These are phyloP conservation scores for Camellia oleifera DNA, from an alignment of 179 eudicot species.

Conservation along the genomic window DNA sequence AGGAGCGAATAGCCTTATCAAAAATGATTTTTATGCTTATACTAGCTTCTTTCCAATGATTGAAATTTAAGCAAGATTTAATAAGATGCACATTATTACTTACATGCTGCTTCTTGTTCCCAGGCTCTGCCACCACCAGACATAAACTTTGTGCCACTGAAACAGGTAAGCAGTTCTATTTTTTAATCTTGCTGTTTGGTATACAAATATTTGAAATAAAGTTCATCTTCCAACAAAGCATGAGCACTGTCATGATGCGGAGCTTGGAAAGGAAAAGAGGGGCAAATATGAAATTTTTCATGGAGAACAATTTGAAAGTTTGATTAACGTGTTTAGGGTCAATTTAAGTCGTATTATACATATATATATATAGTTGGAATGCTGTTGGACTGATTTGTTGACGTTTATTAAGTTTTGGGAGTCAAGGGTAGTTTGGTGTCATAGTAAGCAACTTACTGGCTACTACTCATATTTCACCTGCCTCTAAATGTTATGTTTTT, in stretches of 20 bases:
- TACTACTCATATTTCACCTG: background rate
- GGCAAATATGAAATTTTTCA: no score
- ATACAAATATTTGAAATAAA: background rate
- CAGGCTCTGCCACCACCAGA: constrained; percentile 90
- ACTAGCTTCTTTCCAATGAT: background rate
- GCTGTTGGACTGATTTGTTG: no score
- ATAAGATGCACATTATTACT: background rate
- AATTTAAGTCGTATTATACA: no score
- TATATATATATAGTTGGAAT: no score
- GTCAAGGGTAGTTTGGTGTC: no score
- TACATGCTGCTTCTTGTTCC: constrained; percentile 18
- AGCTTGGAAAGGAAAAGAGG: background rate
- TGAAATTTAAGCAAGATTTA: background rate
- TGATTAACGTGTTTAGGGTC: background rate
- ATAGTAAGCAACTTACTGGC: background rate
- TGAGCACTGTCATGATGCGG: background rate
- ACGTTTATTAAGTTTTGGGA: background rate
- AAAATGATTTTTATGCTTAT: background rate
- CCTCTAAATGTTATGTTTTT: background rate
- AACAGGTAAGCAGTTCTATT: constrained; percentile 58
- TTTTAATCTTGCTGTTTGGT: background rate
- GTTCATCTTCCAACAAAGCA: background rate
- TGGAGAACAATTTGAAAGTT: background rate
- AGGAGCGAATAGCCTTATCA: background rate
- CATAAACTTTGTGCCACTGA: constrained; percentile 84